Evolutionary conservation across 495 filamentous ascomycete species (phyloP).

Genomic region (Podospora comata): DNA sequence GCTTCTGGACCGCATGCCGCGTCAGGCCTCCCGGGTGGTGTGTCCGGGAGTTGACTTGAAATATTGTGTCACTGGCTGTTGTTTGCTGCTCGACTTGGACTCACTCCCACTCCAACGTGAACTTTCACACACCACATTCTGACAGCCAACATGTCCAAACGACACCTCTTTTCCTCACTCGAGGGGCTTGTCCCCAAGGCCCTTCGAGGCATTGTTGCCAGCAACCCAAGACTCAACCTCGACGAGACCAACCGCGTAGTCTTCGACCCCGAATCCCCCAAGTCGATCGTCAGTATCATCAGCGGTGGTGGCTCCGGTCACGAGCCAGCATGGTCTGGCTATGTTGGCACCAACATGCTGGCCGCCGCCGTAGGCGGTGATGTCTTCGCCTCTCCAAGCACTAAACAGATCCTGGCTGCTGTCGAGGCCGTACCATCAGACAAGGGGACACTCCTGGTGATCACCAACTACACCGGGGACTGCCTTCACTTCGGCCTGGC

Average conservation of each 20-base stretch:
- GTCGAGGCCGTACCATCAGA: conserved; percentile 55
- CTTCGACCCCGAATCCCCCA: conserved; percentile 50
- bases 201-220: conserved; percentile 53
- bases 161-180: conserved; percentile 44
- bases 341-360: conserved; percentile 59
- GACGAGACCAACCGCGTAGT: conserved; percentile 57
- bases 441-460: conserved; percentile 57
- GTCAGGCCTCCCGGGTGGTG: neutral
- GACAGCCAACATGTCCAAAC: conserved; percentile 41
- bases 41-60: conserved; percentile 3
- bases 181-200: conserved; percentile 55
- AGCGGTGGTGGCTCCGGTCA: conserved; percentile 61
- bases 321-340: conserved; percentile 63
- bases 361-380: conserved; percentile 58
- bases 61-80: conserved; percentile 1
- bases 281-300: conserved; percentile 54
- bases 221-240: conserved; percentile 55
- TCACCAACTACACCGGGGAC: conserved; percentile 66
- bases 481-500: conserved; percentile 63
- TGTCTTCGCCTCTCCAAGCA: conserved; percentile 60
- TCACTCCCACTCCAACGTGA: neutral
- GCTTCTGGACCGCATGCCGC: neutral
- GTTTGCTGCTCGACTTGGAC: neutral
- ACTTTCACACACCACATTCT: neutral
- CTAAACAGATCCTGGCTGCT: conserved; percentile 59